A percentile compares a stretch with the other conserved stretches of the same genome.
Conservation (phyloP, 73 alveolate species). For the Tetrahymena elliotti region DNA sequence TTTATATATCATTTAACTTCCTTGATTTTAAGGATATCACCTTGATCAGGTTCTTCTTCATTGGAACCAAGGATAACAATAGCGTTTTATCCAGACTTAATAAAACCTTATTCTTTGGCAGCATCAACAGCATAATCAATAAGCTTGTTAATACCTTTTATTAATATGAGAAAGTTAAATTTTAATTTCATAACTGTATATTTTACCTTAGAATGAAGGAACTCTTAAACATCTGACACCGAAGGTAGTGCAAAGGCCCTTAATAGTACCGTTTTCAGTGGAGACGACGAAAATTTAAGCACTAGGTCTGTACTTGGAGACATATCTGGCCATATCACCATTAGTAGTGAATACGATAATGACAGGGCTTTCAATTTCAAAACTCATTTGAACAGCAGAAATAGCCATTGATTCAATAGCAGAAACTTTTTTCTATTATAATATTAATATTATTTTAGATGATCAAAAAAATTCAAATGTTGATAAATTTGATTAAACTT, state of each 20-base stretch:
- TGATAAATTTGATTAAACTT: too few relatives aligned
- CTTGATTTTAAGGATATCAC: slow-evolving; percentile 60
- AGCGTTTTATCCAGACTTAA: slow-evolving; percentile 74
- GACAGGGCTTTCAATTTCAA: slow-evolving; percentile 51
- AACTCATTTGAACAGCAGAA: slow-evolving; percentile 61
- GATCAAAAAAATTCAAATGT: too few relatives aligned
- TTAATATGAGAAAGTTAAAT: not conserved
- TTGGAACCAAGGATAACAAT: slow-evolving; percentile 74
- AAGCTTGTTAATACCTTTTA: slow-evolving; percentile 33
- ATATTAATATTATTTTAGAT: not conserved
- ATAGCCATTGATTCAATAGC: slow-evolving; percentile 73
- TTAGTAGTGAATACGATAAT: slow-evolving; percentile 68
- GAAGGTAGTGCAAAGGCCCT: slow-evolving; percentile 63
- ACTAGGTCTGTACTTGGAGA: slow-evolving; percentile 78
- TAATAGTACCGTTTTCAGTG: slow-evolving; percentile 54
- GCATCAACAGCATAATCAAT: slow-evolving; percentile 56
- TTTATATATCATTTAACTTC: slow-evolving; percentile 8
- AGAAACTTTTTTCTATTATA: slow-evolving; percentile 11
- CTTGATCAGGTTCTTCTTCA: slow-evolving; percentile 82
- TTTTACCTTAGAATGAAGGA: slow-evolving; percentile 57
- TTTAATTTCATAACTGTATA: not conserved
- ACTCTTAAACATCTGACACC: slow-evolving; percentile 62
- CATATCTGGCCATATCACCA: slow-evolving; percentile 73
- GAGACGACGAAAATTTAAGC: slow-evolving; percentile 62
- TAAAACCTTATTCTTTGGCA: slow-evolving; percentile 72